phyloP scores from a whole-genome alignment of 225 moss, liverwort and hornwort species.

The Anthoceros angustus region DNA sequence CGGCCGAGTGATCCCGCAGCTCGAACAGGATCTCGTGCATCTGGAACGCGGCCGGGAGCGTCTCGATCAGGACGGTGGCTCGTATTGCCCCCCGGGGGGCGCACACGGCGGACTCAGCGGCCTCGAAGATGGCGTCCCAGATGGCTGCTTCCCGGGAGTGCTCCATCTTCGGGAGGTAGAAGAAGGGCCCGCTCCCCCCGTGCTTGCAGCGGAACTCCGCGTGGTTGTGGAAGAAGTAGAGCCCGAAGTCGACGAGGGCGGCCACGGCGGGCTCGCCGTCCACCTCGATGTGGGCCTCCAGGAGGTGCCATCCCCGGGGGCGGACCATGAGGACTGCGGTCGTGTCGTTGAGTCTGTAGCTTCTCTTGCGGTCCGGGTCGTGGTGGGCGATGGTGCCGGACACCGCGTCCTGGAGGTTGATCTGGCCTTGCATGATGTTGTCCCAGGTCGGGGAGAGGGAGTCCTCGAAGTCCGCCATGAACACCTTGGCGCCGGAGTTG shows the following conservation, averaged over 20 bases:
- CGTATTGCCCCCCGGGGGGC: conserved; percentile 55
- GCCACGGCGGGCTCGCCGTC: conserved; percentile 61
- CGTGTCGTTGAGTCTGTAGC: conserved; percentile 39
- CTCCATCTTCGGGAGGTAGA: conserved; percentile 82
- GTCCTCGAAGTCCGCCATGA: conserved; percentile 78
- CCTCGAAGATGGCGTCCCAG: conserved; percentile 60
- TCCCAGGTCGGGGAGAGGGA: conserved; percentile 74
- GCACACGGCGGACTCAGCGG: conserved; percentile 30
- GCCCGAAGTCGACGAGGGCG: conserved; percentile 53
- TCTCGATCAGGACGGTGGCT: conserved; percentile 68
- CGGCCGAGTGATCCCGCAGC: conserved; percentile 57
- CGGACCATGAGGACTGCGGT: conserved; percentile 50
- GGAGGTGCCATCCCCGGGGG: conserved; percentile 64
- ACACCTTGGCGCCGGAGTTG: conserved; percentile 71
- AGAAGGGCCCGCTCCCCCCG: conserved; percentile 57
- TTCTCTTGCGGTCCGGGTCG: conserved; percentile 42
- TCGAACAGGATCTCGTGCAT: conserved; percentile 87
- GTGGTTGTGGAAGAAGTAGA: conserved; percentile 67
- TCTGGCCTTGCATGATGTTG: conserved; percentile 43
- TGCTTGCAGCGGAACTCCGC: conserved; percentile 51
- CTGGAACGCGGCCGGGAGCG: conserved; percentile 66
- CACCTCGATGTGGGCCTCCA: conserved; percentile 56
- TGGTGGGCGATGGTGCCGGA: conserved; percentile 35
- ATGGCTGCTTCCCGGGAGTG: conserved; percentile 68
- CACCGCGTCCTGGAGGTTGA: conserved; percentile 45